These are phyloP conservation scores for Penicillium manginii DNA, from an alignment of 495 filamentous ascomycete genomes.

Conservation along the genomic window DNA sequence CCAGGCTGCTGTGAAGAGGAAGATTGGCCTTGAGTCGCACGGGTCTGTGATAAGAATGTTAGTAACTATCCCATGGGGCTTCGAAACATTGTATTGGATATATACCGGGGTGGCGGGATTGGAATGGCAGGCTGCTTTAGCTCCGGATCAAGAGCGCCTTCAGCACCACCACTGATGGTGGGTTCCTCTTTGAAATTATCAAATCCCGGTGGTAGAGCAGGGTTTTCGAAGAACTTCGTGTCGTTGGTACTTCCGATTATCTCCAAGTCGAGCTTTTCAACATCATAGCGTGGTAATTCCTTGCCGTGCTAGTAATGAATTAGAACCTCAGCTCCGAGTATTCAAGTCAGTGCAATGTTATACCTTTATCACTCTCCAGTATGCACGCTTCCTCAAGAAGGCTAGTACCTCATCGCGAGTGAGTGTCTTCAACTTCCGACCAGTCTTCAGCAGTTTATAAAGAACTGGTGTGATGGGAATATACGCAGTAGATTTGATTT, in stretches of 20 bases:
- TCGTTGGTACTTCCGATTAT: slow-evolving; percentile 19
- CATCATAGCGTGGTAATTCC: slow-evolving; percentile 11
- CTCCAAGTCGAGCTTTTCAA: slow-evolving; percentile 11
- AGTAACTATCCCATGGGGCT: not conserved
- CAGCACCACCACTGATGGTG: slow-evolving; percentile 12
- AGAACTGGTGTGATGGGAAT: slow-evolving; percentile 13
- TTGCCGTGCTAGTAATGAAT: slow-evolving; percentile 3
- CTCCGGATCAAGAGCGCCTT: slow-evolving; percentile 9
- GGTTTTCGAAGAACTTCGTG: slow-evolving; percentile 9
- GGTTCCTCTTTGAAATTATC: slow-evolving; percentile 15
- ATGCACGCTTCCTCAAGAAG: slow-evolving; percentile 6
- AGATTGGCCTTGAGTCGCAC: slow-evolving; percentile 13
- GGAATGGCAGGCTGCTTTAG: slow-evolving; percentile 10
- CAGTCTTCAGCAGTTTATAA: slow-evolving; percentile 10
- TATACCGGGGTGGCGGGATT: not conserved
- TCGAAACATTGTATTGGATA: not conserved
- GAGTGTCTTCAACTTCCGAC: slow-evolving; percentile 3
- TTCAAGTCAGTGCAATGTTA: not conserved
- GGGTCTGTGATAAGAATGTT: not conserved
- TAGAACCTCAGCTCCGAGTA: not conserved
- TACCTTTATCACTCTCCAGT: slow-evolving; percentile 17
- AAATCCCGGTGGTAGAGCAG: slow-evolving; percentile 3
- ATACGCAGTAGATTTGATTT: slow-evolving; percentile 10
- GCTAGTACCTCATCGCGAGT: slow-evolving; percentile 8
- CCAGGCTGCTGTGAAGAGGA: slow-evolving; percentile 1